Evolutionary conservation across 2,329 filamentous ascomycete genomes (phyloP).

Genomic region (Aureobasidium mangrovei): DNA sequence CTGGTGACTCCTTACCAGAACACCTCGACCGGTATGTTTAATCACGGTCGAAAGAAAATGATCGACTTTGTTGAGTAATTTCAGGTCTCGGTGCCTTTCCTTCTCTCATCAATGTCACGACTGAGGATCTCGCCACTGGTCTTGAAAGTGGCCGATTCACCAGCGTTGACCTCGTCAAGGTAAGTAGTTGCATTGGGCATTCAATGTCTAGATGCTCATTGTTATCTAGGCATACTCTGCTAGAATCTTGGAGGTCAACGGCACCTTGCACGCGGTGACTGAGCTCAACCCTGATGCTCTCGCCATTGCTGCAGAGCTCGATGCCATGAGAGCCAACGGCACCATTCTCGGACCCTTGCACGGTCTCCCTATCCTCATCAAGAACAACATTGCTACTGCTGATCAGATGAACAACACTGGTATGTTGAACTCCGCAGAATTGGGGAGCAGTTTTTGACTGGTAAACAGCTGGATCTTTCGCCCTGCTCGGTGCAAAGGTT

Average conservation of each 20-base stretch:
- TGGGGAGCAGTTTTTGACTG: background rate
- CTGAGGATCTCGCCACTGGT: constrained; percentile 43
- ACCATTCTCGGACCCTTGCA: constrained; percentile 47
- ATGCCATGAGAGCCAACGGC: constrained; percentile 37
- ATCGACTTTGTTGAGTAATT: background rate
- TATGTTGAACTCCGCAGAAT: constrained; percentile 13
- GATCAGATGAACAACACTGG: constrained; percentile 55
- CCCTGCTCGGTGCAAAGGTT: constrained; percentile 50
- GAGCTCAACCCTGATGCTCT: constrained; percentile 49
- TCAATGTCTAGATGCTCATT: constrained; percentile 17
- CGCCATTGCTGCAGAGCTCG: constrained; percentile 14
- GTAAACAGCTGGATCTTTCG: constrained; percentile 49
- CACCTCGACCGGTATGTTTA: too few relatives aligned
- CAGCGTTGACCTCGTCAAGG: constrained; percentile 48
- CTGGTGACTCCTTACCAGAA: constrained; percentile 4
- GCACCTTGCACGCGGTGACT: constrained; percentile 42
- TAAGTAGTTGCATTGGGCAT: constrained; percentile 11
- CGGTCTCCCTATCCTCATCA: constrained; percentile 57
- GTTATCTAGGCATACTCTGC: constrained; percentile 38
- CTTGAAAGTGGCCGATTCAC: constrained; percentile 44
- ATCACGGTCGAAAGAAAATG: too few relatives aligned
- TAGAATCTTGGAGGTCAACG: constrained; percentile 46
- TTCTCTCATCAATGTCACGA: constrained; percentile 42
- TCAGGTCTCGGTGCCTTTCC: constrained; percentile 23
- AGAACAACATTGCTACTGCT: constrained; percentile 57